These are phyloP conservation scores for Xylariales sp. DNA, from an alignment of 2,329 filamentous ascomycete species.

Conservation along the genomic window DNA sequence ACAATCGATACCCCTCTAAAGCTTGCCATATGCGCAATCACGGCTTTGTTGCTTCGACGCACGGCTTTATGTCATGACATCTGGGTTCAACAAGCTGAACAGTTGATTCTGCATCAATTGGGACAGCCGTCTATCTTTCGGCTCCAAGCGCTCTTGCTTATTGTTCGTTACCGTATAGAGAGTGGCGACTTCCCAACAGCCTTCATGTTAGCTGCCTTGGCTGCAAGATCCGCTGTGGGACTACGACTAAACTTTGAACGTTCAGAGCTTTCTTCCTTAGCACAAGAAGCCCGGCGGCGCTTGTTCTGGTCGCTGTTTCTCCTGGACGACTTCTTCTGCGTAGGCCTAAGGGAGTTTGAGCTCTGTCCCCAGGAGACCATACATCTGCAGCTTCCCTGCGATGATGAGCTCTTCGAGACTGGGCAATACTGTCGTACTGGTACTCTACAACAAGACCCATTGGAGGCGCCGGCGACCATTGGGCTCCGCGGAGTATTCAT, in stretches of 20 bases:
- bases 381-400: constrained; percentile 31
- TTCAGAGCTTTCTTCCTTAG: constrained; percentile 25
- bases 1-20: constrained; percentile 27
- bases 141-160: constrained; percentile 27
- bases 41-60: constrained; percentile 24
- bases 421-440: constrained; percentile 19
- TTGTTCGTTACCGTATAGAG: constrained; percentile 27
- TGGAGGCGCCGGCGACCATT: constrained; percentile 12
- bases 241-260: constrained; percentile 36
- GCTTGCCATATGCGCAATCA: constrained; percentile 29
- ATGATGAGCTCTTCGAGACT: constrained; percentile 26
- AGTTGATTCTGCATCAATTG: constrained; percentile 26
- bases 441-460: constrained; percentile 14
- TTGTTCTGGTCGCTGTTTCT: constrained; percentile 37
- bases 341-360: constrained; percentile 36
- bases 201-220: constrained; percentile 32
- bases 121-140: constrained; percentile 28
- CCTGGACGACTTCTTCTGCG: constrained; percentile 35
- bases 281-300: constrained; percentile 33
- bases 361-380: constrained; percentile 34
- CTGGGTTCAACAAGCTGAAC: constrained; percentile 28
- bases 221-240: constrained; percentile 31
- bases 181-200: constrained; percentile 27
- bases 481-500: constrained; percentile 22
- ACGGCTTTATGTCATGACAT: constrained; percentile 17